phyloP scores from a whole-genome alignment of 2,329 filamentous ascomycete species.

The Pseudohalonectria lignicola region DNA sequence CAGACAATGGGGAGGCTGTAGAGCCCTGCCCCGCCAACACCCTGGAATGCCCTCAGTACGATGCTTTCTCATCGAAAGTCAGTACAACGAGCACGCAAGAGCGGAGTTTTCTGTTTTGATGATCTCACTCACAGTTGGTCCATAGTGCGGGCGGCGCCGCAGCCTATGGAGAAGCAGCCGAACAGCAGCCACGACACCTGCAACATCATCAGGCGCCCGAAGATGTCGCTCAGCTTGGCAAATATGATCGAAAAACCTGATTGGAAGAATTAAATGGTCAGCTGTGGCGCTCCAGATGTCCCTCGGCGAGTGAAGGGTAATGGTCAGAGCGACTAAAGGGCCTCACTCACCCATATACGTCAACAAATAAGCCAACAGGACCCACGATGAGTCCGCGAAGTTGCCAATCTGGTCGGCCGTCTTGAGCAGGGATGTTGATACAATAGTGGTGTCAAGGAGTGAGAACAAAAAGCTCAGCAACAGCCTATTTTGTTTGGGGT shows the following conservation, averaged over 20 bases:
- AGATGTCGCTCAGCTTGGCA: conserved; percentile 25
- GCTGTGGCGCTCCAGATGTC: not conserved
- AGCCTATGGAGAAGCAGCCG: conserved; percentile 26
- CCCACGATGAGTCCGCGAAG: conserved; percentile 11
- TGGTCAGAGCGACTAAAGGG: not conserved
- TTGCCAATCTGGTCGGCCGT: conserved; percentile 10
- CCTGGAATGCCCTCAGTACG: conserved; percentile 46
- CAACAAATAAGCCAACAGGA: conserved; percentile 11
- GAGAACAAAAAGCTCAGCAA: conserved; percentile 13
- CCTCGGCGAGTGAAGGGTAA: no score
- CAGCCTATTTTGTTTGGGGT: conserved; percentile 6
- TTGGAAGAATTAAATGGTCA: no score
- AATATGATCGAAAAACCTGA: conserved; percentile 12
- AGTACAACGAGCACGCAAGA: not conserved
- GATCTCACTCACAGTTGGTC: conserved; percentile 14
- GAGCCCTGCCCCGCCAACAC: conserved; percentile 49
- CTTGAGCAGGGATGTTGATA: conserved; percentile 12
- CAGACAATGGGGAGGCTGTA: conserved; percentile 49
- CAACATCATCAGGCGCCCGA: conserved; percentile 25
- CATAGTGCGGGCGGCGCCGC: conserved; percentile 22
- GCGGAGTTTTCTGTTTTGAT: not conserved
- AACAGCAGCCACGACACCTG: conserved; percentile 24
- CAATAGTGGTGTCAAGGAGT: conserved; percentile 12
- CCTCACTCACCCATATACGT: conserved; percentile 11
- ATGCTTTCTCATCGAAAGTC: conserved; percentile 27